Evolutionary conservation across 495 filamentous ascomycete species (phyloP).

Genomic region (Patellaria atrata): DNA sequence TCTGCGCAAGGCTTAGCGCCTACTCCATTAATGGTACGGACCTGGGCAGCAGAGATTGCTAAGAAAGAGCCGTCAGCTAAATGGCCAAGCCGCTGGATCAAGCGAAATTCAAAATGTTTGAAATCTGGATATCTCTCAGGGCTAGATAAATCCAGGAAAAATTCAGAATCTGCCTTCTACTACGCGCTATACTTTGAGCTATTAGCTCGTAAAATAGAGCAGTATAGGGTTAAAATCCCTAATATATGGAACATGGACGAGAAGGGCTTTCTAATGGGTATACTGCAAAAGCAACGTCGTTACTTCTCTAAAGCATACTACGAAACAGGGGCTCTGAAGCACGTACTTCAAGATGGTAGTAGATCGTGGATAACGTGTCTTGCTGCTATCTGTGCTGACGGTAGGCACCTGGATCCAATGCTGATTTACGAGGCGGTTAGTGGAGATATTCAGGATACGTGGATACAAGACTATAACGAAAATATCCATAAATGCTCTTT

Average conservation of each 20-base stretch:
- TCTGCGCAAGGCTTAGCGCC: background rate
- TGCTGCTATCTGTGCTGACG: constrained; percentile 1
- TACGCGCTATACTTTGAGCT: background rate
- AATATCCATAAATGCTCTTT: background rate
- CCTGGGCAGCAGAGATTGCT: background rate
- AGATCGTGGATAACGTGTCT: constrained; percentile 5
- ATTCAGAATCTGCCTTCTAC: background rate
- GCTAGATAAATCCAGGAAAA: background rate
- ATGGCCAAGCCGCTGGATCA: background rate
- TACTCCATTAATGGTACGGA: background rate
- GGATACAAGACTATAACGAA: constrained; percentile 8
- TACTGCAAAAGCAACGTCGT: background rate
- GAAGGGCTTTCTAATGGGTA: constrained; percentile 16
- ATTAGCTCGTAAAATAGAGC: constrained; percentile 4
- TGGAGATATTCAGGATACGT: constrained; percentile 5
- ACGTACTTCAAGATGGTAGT: constrained; percentile 2
- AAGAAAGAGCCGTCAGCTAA: background rate
- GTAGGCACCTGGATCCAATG: background rate
- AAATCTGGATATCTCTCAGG: background rate
- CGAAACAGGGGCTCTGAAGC: background rate
- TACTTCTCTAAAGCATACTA: constrained; percentile 2
- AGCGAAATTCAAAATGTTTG: background rate
- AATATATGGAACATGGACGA: constrained; percentile 18
- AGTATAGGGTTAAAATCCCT: constrained; percentile 9
- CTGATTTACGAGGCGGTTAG: constrained; percentile 2